Evolutionary conservation across 2,329 filamentous ascomycete genomes (phyloP).

Genomic region (Cladobotryum mycophilum): DNA sequence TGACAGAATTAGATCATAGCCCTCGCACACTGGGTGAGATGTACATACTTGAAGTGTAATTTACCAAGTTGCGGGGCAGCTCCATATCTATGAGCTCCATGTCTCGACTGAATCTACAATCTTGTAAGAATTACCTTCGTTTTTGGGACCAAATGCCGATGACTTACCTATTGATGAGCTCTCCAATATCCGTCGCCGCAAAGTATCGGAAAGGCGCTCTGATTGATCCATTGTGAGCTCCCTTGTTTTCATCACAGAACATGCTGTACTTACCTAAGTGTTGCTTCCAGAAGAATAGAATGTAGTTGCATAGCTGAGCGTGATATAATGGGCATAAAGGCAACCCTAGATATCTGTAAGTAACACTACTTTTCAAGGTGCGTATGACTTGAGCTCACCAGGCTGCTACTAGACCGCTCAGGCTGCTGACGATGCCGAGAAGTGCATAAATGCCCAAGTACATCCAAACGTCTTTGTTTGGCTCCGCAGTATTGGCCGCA

Average conservation of each 20-base stretch:
- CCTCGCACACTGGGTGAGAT: neutral
- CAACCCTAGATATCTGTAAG: neutral
- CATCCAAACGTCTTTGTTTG: constrained; percentile 5
- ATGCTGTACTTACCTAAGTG: constrained; percentile 1
- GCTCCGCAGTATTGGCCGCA: constrained; percentile 5
- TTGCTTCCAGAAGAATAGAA: constrained; percentile 1
- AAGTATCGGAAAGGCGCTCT: constrained; percentile 8
- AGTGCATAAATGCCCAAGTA: constrained; percentile 6
- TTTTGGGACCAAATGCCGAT: neutral
- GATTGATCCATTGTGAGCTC: neutral
- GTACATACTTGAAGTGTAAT: constrained; percentile 7
- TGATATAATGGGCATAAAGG: constrained; percentile 6
- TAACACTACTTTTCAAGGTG: neutral
- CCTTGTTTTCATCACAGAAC: no score
- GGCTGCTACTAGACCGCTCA: neutral
- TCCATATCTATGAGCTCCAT: constrained; percentile 12
- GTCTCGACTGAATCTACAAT: constrained; percentile 9
- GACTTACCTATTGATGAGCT: constrained; percentile 7
- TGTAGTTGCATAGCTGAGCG: constrained; percentile 2
- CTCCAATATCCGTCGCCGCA: constrained; percentile 3
- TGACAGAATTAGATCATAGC: neutral
- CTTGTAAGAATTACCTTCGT: no score
- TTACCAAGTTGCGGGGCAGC: constrained; percentile 5
- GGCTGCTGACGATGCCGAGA: constrained; percentile 1
- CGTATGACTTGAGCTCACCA: neutral